Conservation (phyloP, 768 basidiomycete species). For the Mycena chlorophos region DNA sequence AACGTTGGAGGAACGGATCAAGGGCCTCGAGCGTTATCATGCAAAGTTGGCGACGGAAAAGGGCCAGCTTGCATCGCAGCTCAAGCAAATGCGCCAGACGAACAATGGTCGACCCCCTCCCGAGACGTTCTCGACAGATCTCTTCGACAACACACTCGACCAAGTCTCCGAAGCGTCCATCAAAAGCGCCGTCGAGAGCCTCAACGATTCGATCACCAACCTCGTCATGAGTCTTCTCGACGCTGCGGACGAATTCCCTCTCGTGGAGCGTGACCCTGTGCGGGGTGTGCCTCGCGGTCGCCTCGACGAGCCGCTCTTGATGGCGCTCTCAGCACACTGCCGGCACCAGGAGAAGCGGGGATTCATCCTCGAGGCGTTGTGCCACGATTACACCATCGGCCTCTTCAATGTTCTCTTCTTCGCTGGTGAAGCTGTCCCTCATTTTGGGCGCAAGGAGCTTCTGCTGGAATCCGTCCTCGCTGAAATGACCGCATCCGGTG, state of each 20-base stretch:
- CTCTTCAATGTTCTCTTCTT: conserved; percentile 14
- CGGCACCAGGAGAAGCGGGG: conserved; percentile 16
- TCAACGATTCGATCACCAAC: conserved; percentile 17
- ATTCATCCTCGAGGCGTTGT: conserved; percentile 20
- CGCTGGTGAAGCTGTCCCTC: conserved; percentile 2
- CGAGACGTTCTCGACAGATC: conserved; percentile 4
- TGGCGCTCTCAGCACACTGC: conserved; percentile 7
- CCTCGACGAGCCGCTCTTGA: not conserved
- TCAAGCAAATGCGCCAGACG: not conserved
- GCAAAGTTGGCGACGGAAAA: not conserved
- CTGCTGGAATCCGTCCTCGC: not conserved
- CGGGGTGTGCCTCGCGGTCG: conserved; percentile 3
- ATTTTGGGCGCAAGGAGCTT: not conserved
- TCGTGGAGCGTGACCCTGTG: not conserved
- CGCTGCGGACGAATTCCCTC: not conserved
- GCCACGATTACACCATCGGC: conserved; percentile 11
- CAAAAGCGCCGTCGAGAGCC: conserved; percentile 10
- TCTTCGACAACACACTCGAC: conserved; percentile 15
- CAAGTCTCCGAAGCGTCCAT: conserved; percentile 19
- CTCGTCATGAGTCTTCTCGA: conserved; percentile 14
- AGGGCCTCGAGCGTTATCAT: too few species aligned
- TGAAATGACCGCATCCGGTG: conserved; percentile 10
- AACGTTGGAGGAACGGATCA: not conserved
- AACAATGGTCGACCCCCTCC: not conserved
- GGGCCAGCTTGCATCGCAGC: not conserved